phyloP scores from a whole-genome alignment of 176 grass and related monocot genomes.

The Oryza punctata region DNA sequence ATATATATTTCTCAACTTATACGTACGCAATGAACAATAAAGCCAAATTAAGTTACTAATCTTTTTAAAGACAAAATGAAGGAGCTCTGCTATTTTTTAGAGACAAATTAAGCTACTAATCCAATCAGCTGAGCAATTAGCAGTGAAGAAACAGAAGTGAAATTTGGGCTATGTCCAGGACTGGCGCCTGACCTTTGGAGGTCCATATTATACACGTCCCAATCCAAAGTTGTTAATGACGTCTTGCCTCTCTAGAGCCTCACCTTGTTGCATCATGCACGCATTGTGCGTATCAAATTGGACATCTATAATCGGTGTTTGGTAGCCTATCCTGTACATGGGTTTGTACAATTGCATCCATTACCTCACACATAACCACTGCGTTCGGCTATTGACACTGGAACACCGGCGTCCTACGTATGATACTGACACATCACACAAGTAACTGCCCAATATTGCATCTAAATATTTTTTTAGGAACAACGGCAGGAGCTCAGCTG shows the following conservation, averaged over 20 bases:
- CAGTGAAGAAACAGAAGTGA: background rate
- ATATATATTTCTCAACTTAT: background rate
- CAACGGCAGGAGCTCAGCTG: no score
- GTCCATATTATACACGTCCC: background rate
- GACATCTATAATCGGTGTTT: background rate
- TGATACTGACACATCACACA: background rate
- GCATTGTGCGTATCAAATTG: background rate
- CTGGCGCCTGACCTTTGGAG: background rate
- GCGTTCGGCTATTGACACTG: background rate
- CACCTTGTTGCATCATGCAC: background rate
- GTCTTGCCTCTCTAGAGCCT: background rate
- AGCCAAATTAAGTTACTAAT: background rate
- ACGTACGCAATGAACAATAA: background rate
- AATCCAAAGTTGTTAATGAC: slow-evolving; percentile 15
- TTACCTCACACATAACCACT: slow-evolving; percentile 28
- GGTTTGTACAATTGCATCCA: background rate
- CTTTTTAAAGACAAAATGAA: no score
- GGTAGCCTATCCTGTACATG: background rate
- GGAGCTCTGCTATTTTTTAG: no score
- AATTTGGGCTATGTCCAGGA: background rate
- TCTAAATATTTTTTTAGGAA: no score
- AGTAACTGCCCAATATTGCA: background rate
- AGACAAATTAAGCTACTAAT: background rate
- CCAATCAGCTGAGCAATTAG: background rate
- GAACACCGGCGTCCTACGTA: background rate